Evolutionary conservation across 139 green algal genomes (phyloP), one percentile per base, ranked within the genome.

Genomic region (Volvox africanus): DNA sequence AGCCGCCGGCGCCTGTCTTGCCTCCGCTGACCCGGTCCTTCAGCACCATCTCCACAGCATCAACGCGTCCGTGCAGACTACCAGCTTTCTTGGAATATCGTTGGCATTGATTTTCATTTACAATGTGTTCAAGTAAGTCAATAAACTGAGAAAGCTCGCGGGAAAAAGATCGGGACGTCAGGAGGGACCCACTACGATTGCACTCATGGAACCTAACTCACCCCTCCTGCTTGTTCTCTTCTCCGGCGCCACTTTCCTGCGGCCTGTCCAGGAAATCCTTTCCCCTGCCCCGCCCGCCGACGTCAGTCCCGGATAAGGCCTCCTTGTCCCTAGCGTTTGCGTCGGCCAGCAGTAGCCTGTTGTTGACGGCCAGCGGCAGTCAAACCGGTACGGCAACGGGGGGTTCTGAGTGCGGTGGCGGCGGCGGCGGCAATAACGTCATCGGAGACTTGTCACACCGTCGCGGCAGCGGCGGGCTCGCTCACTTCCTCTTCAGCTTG

Each of bases 101-200:
- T 13, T 76, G 50, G 55, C 33, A 1, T 13, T 76, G 12, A 36
- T 67, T 1, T 80, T 68, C 33, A 88, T 79, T 16, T 88, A 88
- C 82, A 88, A 88, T 36, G 65, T 88, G 1, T 88, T n/a, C 82
- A 78, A 28, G 80, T 86, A 55, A 86, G 80, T 26, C 0, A 9
- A n/a, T n/a, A 55, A 55, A 55, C 44, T 55, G 44, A 55, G 44
- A 55, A 55, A 55, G 44, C 44, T 55, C 9, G 44, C 44, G 44
- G 65, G 65, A 73, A 28, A 12, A 73, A 28, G 65, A 73, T 73
- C 2, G 11, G 65, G 6, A 24, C 21, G 65, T 28, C 3, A 73
- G 65, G 65, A 73, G 9, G 65, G n/a, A n/a, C n/a, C n/a, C n/a
- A n/a, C n/a, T n/a, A n/a, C n/a, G n/a, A n/a, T n/a, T 73, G 2